Evolutionary conservation across 179 eudicot species (phyloP).

Genomic region (Beta macrorhiza): DNA sequence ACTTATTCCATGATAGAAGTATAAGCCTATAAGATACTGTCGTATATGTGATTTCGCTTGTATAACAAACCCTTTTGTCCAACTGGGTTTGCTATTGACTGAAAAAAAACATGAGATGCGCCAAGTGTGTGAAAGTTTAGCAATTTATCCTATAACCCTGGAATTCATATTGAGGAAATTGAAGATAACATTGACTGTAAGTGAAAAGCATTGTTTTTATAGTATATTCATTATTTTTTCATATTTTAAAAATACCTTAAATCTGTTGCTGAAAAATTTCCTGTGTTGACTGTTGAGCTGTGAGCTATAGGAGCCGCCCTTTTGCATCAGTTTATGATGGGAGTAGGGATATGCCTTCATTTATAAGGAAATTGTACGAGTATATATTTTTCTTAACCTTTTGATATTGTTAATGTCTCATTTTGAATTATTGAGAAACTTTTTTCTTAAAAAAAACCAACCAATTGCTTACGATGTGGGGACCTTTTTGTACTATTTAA

Average conservation of each 20-base stretch:
- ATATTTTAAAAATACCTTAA: neutral
- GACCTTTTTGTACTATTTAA: neutral
- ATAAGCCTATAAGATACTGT: neutral
- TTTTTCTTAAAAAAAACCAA: neutral
- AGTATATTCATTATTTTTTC: neutral
- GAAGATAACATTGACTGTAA: neutral
- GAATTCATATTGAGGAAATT: no score
- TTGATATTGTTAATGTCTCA: neutral
- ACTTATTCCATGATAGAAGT: neutral
- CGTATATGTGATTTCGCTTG: neutral
- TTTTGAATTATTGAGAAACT: neutral
- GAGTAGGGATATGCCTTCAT: neutral
- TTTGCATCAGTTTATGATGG: neutral
- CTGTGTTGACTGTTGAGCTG: neutral
- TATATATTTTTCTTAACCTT: neutral
- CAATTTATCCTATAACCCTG: neutral
- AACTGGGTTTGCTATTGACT: neutral
- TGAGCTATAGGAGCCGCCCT: neutral
- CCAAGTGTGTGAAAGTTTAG: neutral
- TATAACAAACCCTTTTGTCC: neutral
- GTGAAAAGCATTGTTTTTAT: neutral
- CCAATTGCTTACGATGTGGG: neutral
- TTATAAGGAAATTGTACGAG: neutral
- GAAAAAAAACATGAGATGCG: neutral
- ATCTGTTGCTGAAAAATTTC: neutral